Evolutionary conservation across 2,329 filamentous ascomycete genomes (phyloP).

Genomic region (Xylaria sp.): DNA sequence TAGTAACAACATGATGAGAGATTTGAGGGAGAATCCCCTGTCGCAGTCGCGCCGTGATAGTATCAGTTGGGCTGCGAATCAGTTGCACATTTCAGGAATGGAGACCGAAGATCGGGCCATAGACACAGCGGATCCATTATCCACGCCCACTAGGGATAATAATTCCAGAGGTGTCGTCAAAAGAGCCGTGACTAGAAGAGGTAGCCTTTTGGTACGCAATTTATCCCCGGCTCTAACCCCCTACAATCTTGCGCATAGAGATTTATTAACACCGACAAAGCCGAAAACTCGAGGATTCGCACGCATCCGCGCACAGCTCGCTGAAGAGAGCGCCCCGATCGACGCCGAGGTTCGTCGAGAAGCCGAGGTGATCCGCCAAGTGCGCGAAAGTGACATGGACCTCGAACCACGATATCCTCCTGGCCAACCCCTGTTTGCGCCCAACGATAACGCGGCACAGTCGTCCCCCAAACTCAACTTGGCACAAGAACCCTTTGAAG

Average conservation of each 20-base stretch:
- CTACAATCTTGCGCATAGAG: background rate
- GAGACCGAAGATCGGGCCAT: slow-evolving; percentile 69
- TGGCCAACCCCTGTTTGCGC: slow-evolving; percentile 39
- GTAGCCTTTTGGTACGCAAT: slow-evolving; percentile 72
- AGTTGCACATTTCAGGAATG: slow-evolving; percentile 74
- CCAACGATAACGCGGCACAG: slow-evolving; percentile 51
- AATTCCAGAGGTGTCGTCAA: slow-evolving; percentile 69
- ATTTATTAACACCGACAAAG: slow-evolving; percentile 39
- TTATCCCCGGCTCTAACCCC: slow-evolving; percentile 23
- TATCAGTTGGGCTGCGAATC: slow-evolving; percentile 84
- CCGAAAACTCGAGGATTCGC: slow-evolving; percentile 97
- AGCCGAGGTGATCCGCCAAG: slow-evolving; percentile 91
- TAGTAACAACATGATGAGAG: slow-evolving; percentile 33
- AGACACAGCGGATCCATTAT: slow-evolving; percentile 40
- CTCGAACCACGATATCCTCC: slow-evolving; percentile 41
- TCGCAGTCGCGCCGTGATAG: slow-evolving; percentile 69
- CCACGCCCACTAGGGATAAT: slow-evolving; percentile 46
- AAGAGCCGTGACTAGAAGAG: slow-evolving; percentile 75
- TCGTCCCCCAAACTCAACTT: slow-evolving; percentile 63
- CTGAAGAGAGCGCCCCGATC: slow-evolving; percentile 81
- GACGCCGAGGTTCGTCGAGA: slow-evolving; percentile 87
- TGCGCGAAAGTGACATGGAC: slow-evolving; percentile 79
- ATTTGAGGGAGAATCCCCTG: slow-evolving; percentile 35
- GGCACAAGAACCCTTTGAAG: slow-evolving; percentile 60
- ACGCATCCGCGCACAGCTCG: slow-evolving; percentile 80